Evolutionary conservation across 148 eudicot species (phyloP), one percentile per base, ranked within the genome.

Genomic region (Chenopodium suecicum): DNA sequence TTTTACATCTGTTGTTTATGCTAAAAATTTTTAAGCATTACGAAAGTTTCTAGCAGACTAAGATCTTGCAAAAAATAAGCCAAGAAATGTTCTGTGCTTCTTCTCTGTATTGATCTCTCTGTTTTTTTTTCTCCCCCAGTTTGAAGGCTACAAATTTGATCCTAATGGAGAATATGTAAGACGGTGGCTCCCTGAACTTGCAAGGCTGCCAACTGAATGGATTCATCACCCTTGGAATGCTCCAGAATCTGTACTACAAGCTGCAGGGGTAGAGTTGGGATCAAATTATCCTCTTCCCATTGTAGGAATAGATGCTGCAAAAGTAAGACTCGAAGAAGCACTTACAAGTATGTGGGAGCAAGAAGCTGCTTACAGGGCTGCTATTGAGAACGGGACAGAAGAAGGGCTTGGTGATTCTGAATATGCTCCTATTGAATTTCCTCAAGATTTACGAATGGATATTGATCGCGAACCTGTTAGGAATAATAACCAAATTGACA

Each of bases 391-490:
- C 70, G 98, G 99, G 50, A 88, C 86, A 60, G 99, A 96, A 78
- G 99, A 96, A 89, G 99, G 99, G 48, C 94, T 92, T 46, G 99
- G 99, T 27, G 99, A 96, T 81, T 94, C 97, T 12, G 99, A 96
- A 27, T 54, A 83, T 27, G 81, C 80, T 23, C 93, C 90, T 9
- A 89, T 92, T 73, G 93, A 96, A 16, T 93, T 92, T 79, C 98
- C 99, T 7, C 81, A 86, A 76, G 98, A 93, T 84, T 84, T 90
- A 46, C 92, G 82, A 64, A 92, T 94, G 95, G 98, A 96, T 63
- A 79, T 88, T 68, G 97, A 94, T 75, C 86, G 78, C 34, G 91
- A 86, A 79, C 89, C 94, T 7, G 70, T 56, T 25, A 88, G 94
- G 78, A 87, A 86, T 65, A 87, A 87, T 72, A 83, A 81, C 52